A percentile compares a stretch with the other conserved stretches of the same genome.
phyloP scores from a whole-genome alignment of 495 filamentous ascomycete species.

The Schizothecium vesticola region DNA sequence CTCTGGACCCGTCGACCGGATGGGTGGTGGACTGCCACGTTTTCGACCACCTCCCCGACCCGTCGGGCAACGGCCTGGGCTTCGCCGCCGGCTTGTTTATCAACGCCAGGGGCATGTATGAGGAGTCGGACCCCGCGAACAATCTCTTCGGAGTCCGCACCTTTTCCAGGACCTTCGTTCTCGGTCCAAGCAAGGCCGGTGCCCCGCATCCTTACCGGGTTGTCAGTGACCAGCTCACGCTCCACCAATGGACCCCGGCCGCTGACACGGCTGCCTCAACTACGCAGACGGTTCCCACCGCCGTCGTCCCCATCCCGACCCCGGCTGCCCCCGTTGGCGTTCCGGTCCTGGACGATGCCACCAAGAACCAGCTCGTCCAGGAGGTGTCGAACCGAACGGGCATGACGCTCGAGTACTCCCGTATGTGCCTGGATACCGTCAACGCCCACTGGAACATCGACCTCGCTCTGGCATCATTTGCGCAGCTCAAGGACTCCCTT shows the following conservation, averaged over 20 bases:
- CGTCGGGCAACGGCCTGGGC: conserved; percentile 50
- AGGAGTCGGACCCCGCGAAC: conserved; percentile 57
- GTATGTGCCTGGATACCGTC: conserved; percentile 57
- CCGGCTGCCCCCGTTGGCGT: neutral
- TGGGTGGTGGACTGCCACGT: conserved; percentile 82
- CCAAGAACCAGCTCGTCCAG: conserved; percentile 54
- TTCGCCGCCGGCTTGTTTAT: conserved; percentile 65
- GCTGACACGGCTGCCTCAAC: neutral
- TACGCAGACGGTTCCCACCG: neutral
- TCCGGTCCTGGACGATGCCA: conserved; percentile 34
- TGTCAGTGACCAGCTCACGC: conserved; percentile 69
- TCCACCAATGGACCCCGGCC: conserved; percentile 47
- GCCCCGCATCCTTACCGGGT: conserved; percentile 56
- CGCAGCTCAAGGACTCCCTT: conserved; percentile 45
- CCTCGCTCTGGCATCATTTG: conserved; percentile 61
- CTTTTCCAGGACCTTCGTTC: conserved; percentile 79
- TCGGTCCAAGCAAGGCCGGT: conserved; percentile 64
- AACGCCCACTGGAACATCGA: conserved; percentile 67
- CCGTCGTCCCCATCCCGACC: conserved; percentile 1
- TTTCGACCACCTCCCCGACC: conserved; percentile 65
- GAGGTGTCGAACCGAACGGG: conserved; percentile 63
- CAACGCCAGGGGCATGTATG: conserved; percentile 75
- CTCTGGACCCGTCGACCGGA: conserved; percentile 53
- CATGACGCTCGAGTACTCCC: conserved; percentile 67
- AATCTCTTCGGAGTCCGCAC: conserved; percentile 57